Evolutionary conservation across 805 yeast genomes (phyloP).

Genomic region (Diddensiella caesifluorescens): DNA sequence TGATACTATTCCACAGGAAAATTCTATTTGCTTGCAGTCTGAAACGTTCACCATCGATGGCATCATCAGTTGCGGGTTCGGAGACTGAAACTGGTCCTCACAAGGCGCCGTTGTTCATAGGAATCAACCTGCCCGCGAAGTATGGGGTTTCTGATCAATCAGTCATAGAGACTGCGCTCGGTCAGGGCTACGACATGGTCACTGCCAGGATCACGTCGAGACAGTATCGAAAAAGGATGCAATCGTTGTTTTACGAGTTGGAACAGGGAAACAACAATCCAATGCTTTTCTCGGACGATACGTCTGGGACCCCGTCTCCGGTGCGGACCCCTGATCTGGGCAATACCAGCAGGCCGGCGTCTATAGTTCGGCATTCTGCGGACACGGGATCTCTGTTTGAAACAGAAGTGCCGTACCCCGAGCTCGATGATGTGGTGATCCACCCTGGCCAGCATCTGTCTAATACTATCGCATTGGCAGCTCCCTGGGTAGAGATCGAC

Average conservation of each 20-base stretch:
- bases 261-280: conserved; percentile 6
- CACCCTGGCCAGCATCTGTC: conserved; percentile 39
- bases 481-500: conserved; percentile 70
- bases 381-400: conserved; percentile 3
- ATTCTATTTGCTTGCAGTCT: no score
- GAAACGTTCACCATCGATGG: no score
- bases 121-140: conserved; percentile 32
- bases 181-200: conserved; percentile 47
- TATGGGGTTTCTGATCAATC: conserved; percentile 27
- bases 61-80: no score
- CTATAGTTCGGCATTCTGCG: neutral
- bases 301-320: conserved; percentile 3
- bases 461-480: conserved; percentile 49
- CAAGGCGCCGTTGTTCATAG: conserved; percentile 27
- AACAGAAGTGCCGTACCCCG: conserved; percentile 37
- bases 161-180: conserved; percentile 30
- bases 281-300: conserved; percentile 3
- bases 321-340: conserved; percentile 2
- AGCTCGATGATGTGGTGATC: conserved; percentile 39
- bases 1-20: no score
- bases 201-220: conserved; percentile 52
- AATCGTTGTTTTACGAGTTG: conserved; percentile 21
- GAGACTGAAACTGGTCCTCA: no score
- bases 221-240: conserved; percentile 28
- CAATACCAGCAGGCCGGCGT: neutral